Evolutionary conservation across 495 filamentous ascomycete species (phyloP).

Genomic region (Durotheca rogersii): DNA sequence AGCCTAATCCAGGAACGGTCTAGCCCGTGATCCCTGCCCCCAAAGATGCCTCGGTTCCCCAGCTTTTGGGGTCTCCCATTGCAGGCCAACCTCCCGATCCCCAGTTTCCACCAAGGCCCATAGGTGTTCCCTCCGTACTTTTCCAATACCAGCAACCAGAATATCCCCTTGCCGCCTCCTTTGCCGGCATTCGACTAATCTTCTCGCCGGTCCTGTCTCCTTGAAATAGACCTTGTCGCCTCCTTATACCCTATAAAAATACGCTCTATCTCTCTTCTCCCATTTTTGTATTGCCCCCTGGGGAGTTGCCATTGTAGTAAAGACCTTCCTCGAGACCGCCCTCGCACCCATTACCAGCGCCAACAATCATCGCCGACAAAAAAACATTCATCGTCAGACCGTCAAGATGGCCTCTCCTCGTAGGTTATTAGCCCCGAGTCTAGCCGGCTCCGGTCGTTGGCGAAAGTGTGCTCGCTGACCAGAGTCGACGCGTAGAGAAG

Average conservation of each 20-base stretch:
- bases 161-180: constrained; percentile 10
- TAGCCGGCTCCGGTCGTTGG: background rate
- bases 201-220: background rate
- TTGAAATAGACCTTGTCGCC: constrained; percentile 7
- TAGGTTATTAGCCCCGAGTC: constrained; percentile 46
- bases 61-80: constrained; percentile 11
- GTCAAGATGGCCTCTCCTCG: constrained; percentile 78
- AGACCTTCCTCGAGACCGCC: too few species aligned
- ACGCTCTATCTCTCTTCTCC: constrained; percentile 21
- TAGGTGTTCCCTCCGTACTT: too few species aligned
- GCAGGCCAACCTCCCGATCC: background rate
- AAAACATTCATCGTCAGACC: background rate
- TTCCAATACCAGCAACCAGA: too few species aligned
- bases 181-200: constrained; percentile 8
- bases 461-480: constrained; percentile 22
- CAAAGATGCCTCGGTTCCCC: constrained; percentile 27
- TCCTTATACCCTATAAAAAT: constrained; percentile 19
- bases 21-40: background rate
- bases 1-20: background rate
- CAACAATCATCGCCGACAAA: too few species aligned
- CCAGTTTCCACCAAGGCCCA: constrained; percentile 16
- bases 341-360: too few species aligned
- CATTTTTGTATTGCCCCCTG: too few species aligned
- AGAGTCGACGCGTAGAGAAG: constrained; percentile 57
- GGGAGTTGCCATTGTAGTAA: too few species aligned